phyloP scores from a whole-genome alignment of 2,329 filamentous ascomycete genomes.

The Stromatinia cepivora region DNA sequence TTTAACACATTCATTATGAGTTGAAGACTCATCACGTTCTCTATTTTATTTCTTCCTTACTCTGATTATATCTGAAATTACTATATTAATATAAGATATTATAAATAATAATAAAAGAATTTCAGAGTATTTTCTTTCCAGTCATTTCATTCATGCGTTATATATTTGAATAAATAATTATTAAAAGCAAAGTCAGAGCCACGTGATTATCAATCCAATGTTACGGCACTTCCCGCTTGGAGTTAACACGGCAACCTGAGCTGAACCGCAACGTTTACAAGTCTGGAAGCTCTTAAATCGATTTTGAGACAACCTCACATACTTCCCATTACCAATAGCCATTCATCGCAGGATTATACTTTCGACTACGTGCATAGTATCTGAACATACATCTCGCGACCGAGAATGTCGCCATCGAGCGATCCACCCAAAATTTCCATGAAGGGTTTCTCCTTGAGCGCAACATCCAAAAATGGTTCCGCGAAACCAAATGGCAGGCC shows the following conservation, averaged over 20 bases:
- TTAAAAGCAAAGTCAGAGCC: too few relatives aligned
- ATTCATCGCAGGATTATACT: background rate
- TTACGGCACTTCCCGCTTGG: background rate
- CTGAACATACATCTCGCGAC: background rate
- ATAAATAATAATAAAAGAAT: too few relatives aligned
- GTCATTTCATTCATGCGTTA: too few relatives aligned
- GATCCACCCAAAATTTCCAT: conserved; percentile 39
- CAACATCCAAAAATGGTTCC: conserved; percentile 37
- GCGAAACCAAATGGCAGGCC: conserved; percentile 36
- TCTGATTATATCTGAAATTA: background rate
- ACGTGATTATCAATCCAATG: too few relatives aligned
- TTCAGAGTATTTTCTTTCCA: too few relatives aligned
- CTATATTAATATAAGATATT: too few relatives aligned
- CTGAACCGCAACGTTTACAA: too few relatives aligned
- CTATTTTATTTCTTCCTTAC: background rate
- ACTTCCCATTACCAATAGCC: background rate
- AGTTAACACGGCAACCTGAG: background rate
- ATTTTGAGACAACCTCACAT: background rate
- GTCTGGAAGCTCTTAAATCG: background rate
- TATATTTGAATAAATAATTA: too few relatives aligned
- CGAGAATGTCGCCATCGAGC: conserved; percentile 35
- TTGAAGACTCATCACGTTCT: background rate
- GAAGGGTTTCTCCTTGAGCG: conserved; percentile 46
- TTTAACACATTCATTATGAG: background rate
- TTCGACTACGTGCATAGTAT: background rate